A percentile compares a stretch with the other conserved stretches of the same genome.
Conservation (phyloP, 768 basidiomycete genomes). For the Agaricus sinodeliciosus region DNA sequence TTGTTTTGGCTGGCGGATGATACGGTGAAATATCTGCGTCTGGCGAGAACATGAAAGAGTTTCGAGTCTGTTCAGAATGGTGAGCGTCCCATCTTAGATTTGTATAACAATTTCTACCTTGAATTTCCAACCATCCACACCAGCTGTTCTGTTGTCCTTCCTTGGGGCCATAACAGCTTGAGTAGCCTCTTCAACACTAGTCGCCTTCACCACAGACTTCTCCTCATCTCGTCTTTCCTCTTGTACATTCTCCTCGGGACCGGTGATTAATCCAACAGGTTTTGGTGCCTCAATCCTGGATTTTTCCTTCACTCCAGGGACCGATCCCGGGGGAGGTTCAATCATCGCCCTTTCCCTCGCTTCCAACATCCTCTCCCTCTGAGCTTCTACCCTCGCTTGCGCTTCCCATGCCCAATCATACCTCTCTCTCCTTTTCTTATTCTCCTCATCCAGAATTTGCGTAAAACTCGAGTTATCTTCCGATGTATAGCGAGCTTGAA, state of each 20-base stretch:
- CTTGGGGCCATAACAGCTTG: constrained; percentile 71
- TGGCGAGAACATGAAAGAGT: constrained; percentile 92
- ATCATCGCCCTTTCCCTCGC: constrained; percentile 65
- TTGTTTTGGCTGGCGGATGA: constrained; percentile 27
- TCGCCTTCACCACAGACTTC: constrained; percentile 17
- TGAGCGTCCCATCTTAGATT: not conserved
- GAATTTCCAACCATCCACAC: constrained; percentile 80
- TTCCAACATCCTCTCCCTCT: constrained; percentile 59
- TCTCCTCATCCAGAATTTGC: constrained; percentile 86
- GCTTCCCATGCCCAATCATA: constrained; percentile 96
- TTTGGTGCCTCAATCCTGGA: constrained; percentile 57
- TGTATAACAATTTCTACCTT: constrained; percentile 36
- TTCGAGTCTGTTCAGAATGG: constrained; percentile 61
- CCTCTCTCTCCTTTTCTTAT: constrained; percentile 68
- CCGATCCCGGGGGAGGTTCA: constrained; percentile 48
- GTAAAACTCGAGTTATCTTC: constrained; percentile 98
- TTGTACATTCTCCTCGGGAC: constrained; percentile 20
- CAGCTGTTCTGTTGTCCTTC: constrained; percentile 66
- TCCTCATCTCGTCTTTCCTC: constrained; percentile 20
- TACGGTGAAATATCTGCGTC: constrained; percentile 87
- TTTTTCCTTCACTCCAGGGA: constrained; percentile 55
- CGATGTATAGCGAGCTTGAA: constrained; percentile 90
- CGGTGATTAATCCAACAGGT: constrained; percentile 48
- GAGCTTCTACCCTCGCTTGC: constrained; percentile 70
- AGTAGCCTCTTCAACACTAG: constrained; percentile 18